These are phyloP conservation scores for Pichia sp. DNA, from an alignment of 1,139 yeast genomes.

Conservation along the genomic window DNA sequence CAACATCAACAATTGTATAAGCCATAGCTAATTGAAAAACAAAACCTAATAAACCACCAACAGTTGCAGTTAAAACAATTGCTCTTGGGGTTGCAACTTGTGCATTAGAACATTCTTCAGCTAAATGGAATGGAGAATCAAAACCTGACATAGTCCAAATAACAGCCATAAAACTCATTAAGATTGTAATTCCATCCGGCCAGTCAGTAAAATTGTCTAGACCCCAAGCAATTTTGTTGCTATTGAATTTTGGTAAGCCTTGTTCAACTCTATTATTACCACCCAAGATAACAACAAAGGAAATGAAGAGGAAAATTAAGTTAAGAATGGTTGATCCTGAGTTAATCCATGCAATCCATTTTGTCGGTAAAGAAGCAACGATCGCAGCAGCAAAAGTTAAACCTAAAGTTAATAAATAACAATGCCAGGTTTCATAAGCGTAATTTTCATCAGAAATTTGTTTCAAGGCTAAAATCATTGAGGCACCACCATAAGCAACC, in stretches of 20 bases:
- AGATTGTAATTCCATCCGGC: conserved; percentile 57
- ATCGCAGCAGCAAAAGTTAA: conserved; percentile 46
- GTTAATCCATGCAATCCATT: conserved; percentile 51
- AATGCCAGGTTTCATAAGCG: conserved; percentile 43
- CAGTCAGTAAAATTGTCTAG: conserved; percentile 58
- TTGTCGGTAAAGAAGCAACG: conserved; percentile 46
- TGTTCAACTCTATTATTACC: conserved; percentile 40
- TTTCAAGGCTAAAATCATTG: conserved; percentile 52
- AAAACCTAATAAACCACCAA: conserved; percentile 60
- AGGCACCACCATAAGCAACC: conserved; percentile 55
- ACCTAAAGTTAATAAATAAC: conserved; percentile 45
- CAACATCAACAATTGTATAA: conserved; percentile 52
- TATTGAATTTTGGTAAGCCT: conserved; percentile 43
- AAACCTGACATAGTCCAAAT: conserved; percentile 77
- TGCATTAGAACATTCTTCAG: conserved; percentile 68
- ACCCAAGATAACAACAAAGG: conserved; percentile 52
- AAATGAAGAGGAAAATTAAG: conserved; percentile 45
- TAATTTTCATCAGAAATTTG: conserved; percentile 32
- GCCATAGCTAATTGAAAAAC: conserved; percentile 59
- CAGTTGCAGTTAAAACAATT: conserved; percentile 54
- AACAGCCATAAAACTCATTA: conserved; percentile 57
- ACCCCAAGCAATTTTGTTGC: conserved; percentile 48
- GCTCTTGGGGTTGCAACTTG: conserved; percentile 54
- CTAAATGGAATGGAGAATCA: conserved; percentile 67
- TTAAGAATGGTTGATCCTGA: conserved; percentile 46